Conservation (phyloP, 2,329 filamentous ascomycete genomes). For the Ambrosiella xylebori region DNA sequence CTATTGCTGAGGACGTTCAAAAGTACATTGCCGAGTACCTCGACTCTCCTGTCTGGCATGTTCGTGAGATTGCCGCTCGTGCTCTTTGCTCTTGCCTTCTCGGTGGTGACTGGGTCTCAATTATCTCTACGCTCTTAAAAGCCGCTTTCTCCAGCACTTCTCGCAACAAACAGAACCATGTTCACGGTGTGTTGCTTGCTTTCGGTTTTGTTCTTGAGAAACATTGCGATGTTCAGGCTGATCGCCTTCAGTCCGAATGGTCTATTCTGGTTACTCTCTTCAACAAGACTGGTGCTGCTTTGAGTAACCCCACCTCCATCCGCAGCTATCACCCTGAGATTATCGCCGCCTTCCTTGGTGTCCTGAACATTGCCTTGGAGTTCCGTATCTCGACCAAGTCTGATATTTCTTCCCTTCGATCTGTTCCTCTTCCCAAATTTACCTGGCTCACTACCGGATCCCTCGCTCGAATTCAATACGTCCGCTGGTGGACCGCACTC, state of each 20-base stretch:
- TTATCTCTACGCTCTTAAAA: constrained; percentile 18
- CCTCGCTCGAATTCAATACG: constrained; percentile 10
- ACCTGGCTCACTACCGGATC: constrained; percentile 5
- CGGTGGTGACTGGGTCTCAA: constrained; percentile 30
- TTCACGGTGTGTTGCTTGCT: constrained; percentile 42
- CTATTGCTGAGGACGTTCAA: constrained; percentile 37
- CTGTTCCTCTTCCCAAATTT: constrained; percentile 4
- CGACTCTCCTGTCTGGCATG: constrained; percentile 57
- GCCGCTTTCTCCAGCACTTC: constrained; percentile 17
- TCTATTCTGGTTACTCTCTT: constrained; percentile 2
- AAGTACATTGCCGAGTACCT: constrained; percentile 44
- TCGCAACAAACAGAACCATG: constrained; percentile 28
- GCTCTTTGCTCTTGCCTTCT: constrained; percentile 49
- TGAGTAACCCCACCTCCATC: neutral
- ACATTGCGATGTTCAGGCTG: constrained; percentile 28
- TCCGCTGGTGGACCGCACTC: constrained; percentile 8
- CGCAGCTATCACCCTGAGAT: constrained; percentile 20
- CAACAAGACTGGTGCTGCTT: constrained; percentile 1
- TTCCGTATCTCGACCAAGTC: constrained; percentile 1
- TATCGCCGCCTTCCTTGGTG: neutral
- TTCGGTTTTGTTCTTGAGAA: constrained; percentile 40
- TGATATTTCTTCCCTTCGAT: neutral
- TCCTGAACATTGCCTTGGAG: constrained; percentile 10
- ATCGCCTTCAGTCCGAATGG: constrained; percentile 19
- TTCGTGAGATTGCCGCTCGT: constrained; percentile 63